Conservation (phyloP, 2,329 filamentous ascomycete species). For the Xylaria sp. region DNA sequence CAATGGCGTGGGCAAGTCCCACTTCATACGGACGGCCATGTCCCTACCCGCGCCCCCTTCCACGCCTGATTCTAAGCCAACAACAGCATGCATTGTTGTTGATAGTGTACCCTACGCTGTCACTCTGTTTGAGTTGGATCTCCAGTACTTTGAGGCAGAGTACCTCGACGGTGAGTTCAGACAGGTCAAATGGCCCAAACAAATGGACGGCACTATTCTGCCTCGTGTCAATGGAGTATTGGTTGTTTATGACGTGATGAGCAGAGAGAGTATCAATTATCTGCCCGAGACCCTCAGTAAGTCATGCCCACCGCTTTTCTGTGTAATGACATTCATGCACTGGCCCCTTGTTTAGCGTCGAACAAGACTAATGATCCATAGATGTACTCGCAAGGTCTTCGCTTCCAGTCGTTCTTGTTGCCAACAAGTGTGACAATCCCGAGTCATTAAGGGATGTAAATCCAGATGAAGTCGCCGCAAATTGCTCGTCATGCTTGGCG, state of each 20-base stretch:
- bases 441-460: constrained; percentile 66
- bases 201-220: constrained; percentile 63
- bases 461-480: constrained; percentile 55
- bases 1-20: constrained; percentile 61
- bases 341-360: background rate
- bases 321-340: background rate
- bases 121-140: constrained; percentile 60
- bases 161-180: constrained; percentile 55
- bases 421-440: constrained; percentile 82
- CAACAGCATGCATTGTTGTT: constrained; percentile 52
- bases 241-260: constrained; percentile 82
- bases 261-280: constrained; percentile 66
- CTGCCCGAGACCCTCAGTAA: constrained; percentile 74
- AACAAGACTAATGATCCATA: constrained; percentile 36
- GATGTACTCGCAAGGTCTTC: constrained; percentile 67
- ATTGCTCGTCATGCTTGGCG: constrained; percentile 64
- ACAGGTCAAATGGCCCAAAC: constrained; percentile 61
- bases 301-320: constrained; percentile 28
- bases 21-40: constrained; percentile 60
- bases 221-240: constrained; percentile 78
- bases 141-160: constrained; percentile 58
- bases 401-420: constrained; percentile 74
- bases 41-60: constrained; percentile 42
- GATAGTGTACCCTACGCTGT: constrained; percentile 55
- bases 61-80: constrained; percentile 49